Conservation (phyloP, 2,329 filamentous ascomycete species). For the Fusarium papillatum region DNA sequence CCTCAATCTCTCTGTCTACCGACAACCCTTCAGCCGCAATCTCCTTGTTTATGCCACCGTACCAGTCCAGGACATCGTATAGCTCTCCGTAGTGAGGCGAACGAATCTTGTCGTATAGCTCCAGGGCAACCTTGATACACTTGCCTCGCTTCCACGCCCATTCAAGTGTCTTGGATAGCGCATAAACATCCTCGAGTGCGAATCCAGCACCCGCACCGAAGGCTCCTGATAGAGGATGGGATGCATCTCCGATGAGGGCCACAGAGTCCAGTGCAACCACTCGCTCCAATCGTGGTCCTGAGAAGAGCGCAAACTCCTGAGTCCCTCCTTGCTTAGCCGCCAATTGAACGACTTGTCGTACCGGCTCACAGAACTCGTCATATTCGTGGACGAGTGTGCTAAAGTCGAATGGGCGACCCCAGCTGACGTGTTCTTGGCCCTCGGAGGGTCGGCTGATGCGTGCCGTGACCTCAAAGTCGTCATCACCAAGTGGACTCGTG, state of each 20-base stretch:
- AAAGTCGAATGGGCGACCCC: conserved; percentile 45
- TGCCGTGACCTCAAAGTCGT: conserved; percentile 51
- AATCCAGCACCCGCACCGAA: conserved; percentile 56
- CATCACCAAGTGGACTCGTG: conserved; percentile 48
- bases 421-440: conserved; percentile 46
- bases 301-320: conserved; percentile 48
- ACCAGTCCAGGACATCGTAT: conserved; percentile 44
- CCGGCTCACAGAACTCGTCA: conserved; percentile 47
- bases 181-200: conserved; percentile 51
- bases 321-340: conserved; percentile 43
- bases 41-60: conserved; percentile 28
- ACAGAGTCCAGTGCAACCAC: conserved; percentile 45
- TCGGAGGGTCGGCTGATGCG: conserved; percentile 30
- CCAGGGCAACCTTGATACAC: conserved; percentile 36
- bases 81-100: conserved; percentile 46
- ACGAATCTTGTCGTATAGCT: conserved; percentile 44
- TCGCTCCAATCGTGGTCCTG: conserved; percentile 44
- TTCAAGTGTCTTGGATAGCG: conserved; percentile 39
- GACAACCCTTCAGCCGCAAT: conserved; percentile 31
- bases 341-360: conserved; percentile 45
- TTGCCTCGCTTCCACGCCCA: conserved; percentile 37
- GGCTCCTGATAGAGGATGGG: conserved; percentile 64
- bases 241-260: conserved; percentile 67
- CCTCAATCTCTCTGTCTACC: conserved; percentile 42
- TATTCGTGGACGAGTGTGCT: conserved; percentile 38